Evolutionary conservation across 2,329 filamentous ascomycete genomes (phyloP), one percentile per base, ranked within the genome.

Genomic region (Hypoxylon sp.): DNA sequence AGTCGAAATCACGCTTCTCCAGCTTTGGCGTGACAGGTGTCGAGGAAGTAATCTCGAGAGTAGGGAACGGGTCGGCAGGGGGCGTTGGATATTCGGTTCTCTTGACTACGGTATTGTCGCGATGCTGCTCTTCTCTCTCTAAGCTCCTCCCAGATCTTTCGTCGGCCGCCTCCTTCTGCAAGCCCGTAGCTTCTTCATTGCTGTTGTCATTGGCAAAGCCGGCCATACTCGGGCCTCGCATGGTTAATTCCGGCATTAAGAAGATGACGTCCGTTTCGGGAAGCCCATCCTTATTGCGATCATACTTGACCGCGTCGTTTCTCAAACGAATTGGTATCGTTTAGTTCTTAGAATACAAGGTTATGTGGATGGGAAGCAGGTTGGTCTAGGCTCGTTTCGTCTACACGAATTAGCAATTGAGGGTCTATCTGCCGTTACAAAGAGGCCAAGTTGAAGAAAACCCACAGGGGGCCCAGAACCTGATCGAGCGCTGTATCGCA

Each of bases 31-130:
- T 64, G 40, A 65, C 61, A 9, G 70, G 66, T 4, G 68, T 70
- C 38, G 70, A 68, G 12, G 69, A 56, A 14, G 68, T 71, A 28
- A 72, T 63, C 42, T 73, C 71, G 45, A 73, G 61, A 32, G 54
- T 55, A 50, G 71, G 71, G 54, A 73, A 73, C 6, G 70, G 67
- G 20, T 71, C 70, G 53, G 55, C 57, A 18, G 62, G 20, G n/a
- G 65, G 60, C 14, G 67, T 67, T 24, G 70, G 66, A 40, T 61
- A 57, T 18, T 65, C 46, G 20, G 52, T 40, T 38, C 50, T 36
- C 42, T 60, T 45, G 18, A 64, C 20, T 45, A 33, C 22, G 60
- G 65, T 26, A 45, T 64, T 28, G 26, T 59, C 59, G 46, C 49
- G 49, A 54, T 48, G 32, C 11, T 63, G 52, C n/a, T 62, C 38